phyloP scores from a whole-genome alignment of 1,284 basidiomycete genomes.

The Rhodotorula glutinis region DNA sequence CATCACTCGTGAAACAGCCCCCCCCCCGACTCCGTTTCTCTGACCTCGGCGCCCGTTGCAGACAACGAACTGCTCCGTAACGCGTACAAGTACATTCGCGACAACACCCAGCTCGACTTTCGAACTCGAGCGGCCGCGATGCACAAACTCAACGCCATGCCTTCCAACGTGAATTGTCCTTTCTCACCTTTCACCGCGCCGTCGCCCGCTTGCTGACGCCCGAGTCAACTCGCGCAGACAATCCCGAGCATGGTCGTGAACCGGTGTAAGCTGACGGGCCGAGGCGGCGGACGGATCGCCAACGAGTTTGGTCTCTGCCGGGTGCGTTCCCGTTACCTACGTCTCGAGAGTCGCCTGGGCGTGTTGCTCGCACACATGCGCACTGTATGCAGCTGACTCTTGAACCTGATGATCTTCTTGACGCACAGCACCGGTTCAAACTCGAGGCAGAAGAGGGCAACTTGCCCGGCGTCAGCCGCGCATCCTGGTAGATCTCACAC shows the following conservation, averaged over 20 bases:
- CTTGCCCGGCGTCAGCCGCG: constrained; percentile 34
- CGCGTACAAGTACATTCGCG: constrained; percentile 38
- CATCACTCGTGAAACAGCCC: background rate
- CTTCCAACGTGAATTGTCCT: constrained; percentile 13
- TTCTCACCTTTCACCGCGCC: too few relatives aligned
- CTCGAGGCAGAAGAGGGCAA: constrained; percentile 30
- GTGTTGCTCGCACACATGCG: too few relatives aligned
- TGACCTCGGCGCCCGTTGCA: background rate
- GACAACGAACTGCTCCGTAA: constrained; percentile 37
- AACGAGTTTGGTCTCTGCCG: constrained; percentile 39
- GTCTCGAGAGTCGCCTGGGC: too few relatives aligned
- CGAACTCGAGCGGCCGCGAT: constrained; percentile 37
- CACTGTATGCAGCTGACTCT: background rate
- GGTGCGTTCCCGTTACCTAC: constrained; percentile 25
- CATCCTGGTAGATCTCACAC: constrained; percentile 26
- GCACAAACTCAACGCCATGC: constrained; percentile 41
- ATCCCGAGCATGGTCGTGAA: constrained; percentile 37
- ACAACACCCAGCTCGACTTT: constrained; percentile 38
- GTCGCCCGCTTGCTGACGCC: too few relatives aligned
- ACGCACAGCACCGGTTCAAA: constrained; percentile 33
- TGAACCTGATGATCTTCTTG: background rate
- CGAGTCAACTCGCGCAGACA: constrained; percentile 17
- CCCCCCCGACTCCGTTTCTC: background rate
- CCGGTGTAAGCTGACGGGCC: constrained; percentile 34
- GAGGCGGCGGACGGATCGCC: constrained; percentile 37